Evolutionary conservation across 2,329 filamentous ascomycete species (phyloP), one percentile per base, ranked within the genome.

Genomic region (Aspergillus sp.): DNA sequence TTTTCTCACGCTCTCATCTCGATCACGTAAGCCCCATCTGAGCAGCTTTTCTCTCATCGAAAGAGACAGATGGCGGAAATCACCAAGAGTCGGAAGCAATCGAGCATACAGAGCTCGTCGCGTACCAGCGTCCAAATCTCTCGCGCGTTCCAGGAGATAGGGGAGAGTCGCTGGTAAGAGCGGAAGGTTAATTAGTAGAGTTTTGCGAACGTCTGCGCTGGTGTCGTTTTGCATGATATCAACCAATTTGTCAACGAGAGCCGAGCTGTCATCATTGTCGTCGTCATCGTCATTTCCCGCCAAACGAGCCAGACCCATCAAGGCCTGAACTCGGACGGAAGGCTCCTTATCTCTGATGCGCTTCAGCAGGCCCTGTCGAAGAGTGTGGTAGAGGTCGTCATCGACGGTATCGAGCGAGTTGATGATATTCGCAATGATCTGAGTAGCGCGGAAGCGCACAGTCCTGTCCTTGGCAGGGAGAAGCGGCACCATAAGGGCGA

Each of bases 11-110:
- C 88, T 91, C 60, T 97, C 93, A 61, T 99, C 94, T 71, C 94
- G 85, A 69, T 99, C 94, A 36, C 92, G 86, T 38, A 99, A 78
- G 47, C 94, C 94, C 94, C 94, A 99, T 36, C 94, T 85, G 23
- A 99, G 81, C 29, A 99, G 80, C 72, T 97, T 97, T 72, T 99
- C 94, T 66, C 94, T 82, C 86, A 97, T 96, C 1, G 89, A 91
- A 20, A 99, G 80, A 10, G 91, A 96, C 48, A 99, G 76, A 73
- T 97, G 91, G 49, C 94, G 85, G 73, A 99, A 99, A 72, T 99
- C 94, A 11, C 92, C 94, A 1, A 99, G 78, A 0, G 88, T 88
- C 1, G 94, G 94, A 4, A 99, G 78, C 5, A 99, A 79, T 32
- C 89, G 85, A 1, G 92, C 88, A 68, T 97, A 99, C 2, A 99